Evolutionary conservation across 768 basidiomycete species (phyloP).

Genomic region (Boletus huronensis): DNA sequence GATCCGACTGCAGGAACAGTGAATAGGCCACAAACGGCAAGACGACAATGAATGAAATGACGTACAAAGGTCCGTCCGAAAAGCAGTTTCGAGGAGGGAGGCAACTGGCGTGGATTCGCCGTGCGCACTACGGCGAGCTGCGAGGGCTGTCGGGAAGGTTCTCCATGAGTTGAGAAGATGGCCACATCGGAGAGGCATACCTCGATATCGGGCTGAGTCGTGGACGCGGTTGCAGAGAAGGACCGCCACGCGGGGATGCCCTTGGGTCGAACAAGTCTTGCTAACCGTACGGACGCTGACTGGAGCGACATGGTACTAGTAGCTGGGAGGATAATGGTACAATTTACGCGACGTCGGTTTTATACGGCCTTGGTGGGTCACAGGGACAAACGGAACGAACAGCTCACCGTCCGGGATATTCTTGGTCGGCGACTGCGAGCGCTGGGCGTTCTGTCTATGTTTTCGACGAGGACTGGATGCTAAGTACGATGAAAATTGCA

Average conservation of each 20-base stretch:
- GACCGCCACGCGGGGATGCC: constrained; percentile 7
- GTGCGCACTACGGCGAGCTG: constrained; percentile 49
- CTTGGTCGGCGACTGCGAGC: neutral
- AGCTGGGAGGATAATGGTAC: neutral
- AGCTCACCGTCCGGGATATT: neutral
- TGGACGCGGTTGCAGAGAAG: constrained; percentile 18
- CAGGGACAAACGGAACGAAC: neutral
- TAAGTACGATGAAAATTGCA: neutral
- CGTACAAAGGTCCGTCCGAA: constrained; percentile 86
- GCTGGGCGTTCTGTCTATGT: neutral
- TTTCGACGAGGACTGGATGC: neutral
- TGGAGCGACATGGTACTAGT: constrained; percentile 24
- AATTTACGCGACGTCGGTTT: constrained; percentile 15
- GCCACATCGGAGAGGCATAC: constrained; percentile 26
- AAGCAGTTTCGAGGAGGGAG: constrained; percentile 62
- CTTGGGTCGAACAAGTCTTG: constrained; percentile 3
- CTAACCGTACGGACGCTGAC: constrained; percentile 9
- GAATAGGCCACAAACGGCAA: constrained; percentile 9
- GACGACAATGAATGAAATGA: constrained; percentile 1
- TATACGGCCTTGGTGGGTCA: constrained; percentile 15
- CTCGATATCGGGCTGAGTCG: constrained; percentile 49
- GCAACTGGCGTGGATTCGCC: constrained; percentile 53
- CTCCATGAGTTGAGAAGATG: neutral
- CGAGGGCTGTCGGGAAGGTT: constrained; percentile 41
- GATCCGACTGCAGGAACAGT: constrained; percentile 57